Percentiles rank a stretch among this genome's conserved stretches.
phyloP scores from a whole-genome alignment of 164 flowering plant species.

The Nymphaea colorata region DNA sequence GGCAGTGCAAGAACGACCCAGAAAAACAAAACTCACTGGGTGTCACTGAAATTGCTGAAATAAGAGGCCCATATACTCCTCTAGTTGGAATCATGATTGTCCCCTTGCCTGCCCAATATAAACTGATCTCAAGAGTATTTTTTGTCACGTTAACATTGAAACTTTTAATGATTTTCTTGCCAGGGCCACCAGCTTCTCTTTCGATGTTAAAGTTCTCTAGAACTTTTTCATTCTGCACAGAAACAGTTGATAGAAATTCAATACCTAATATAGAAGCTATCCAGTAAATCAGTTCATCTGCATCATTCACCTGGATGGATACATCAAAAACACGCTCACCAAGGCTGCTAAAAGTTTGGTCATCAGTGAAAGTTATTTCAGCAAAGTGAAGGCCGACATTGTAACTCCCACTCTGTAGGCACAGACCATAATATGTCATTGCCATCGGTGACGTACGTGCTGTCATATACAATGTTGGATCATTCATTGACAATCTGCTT shows the following conservation, averaged over 20 bases:
- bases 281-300: not conserved
- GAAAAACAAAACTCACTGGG: constrained; percentile 46
- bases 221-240: constrained; percentile 20
- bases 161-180: constrained; percentile 8
- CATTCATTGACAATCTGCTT: constrained; percentile 28
- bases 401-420: constrained; percentile 32
- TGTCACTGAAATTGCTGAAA: constrained; percentile 67
- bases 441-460: constrained; percentile 40
- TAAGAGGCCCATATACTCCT: constrained; percentile 72
- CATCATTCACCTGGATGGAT: constrained; percentile 35
- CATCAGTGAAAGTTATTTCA: constrained; percentile 35
- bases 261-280: not conserved
- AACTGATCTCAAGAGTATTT: constrained; percentile 53
- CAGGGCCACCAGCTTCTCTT: constrained; percentile 27
- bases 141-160: constrained; percentile 16
- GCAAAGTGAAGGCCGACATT: constrained; percentile 41
- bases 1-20: no score
- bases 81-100: constrained; percentile 49
- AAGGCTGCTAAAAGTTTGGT: constrained; percentile 36
- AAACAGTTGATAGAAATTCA: constrained; percentile 1
- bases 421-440: constrained; percentile 38
- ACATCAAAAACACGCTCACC: constrained; percentile 48
- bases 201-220: constrained; percentile 35
- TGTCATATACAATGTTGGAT: constrained; percentile 39
- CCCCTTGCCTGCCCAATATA: constrained; percentile 77